Evolutionary conservation across 192 early-diverging fungal species (phyloP), one percentile per base, ranked within the genome.

Genomic region (Backusella mclennaniae): DNA sequence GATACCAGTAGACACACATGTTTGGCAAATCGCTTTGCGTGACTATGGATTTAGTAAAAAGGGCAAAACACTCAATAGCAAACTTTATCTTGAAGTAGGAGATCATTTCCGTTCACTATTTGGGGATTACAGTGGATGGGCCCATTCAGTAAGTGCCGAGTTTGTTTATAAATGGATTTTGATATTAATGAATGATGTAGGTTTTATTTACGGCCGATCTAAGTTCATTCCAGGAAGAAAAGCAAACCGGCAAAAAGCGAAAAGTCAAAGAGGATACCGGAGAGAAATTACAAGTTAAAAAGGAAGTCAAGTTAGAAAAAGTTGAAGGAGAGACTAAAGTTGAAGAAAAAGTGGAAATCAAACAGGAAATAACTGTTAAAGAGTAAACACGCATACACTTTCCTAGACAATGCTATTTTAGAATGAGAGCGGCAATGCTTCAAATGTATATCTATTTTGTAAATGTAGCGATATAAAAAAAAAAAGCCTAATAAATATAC

Each of bases 1-100:
- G 0, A 92, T 95, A 23, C 96, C 96, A 0, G 91, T 99, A 0
- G 98, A 99, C 73, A 97, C 96, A 1, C 98, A 99, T 78, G 96
- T 99, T 0, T 96, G 96, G 95, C 93, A 97, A 81, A 96, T 99
- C 49, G 98, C 95, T 1, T 75, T 87, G 26, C 85, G 92, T 35
- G 90, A 96, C 49, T 98, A 97, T 79, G 82, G 85, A 41, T 88
- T 94, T 19, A 74, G 78, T 11, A 80, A 74, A 6, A 80, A 79
- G 29, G 77, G 83, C 42, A 81, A 87, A 71, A 82, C 91, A 6
- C 84, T 97, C 53, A 92, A 89, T 4, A 70, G 83, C 6, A 89
- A 86, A 67, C 77, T 87, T 11, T 96, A 99, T 73, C 81, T 88
- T 23, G 86, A 77, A 0, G 91, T 97, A 12, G 89, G 87, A 7